phyloP scores from a whole-genome alignment of 176 grass and related monocot species.

The Alopecurus myosuroides region DNA sequence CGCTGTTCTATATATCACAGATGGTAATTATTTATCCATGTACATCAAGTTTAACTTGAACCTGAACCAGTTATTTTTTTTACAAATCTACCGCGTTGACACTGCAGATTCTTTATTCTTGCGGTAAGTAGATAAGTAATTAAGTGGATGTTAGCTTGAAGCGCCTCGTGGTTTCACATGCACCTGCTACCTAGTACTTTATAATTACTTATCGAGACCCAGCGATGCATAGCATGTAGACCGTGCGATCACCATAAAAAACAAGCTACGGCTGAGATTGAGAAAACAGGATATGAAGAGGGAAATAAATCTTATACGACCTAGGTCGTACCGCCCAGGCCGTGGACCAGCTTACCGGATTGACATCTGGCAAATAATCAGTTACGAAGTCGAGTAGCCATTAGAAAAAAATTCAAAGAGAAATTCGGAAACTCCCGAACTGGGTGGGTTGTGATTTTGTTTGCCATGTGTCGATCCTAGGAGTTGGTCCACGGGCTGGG shows the following conservation, averaged over 20 bases:
- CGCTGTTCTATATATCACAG: background rate
- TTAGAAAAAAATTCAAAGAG: too few relatives aligned
- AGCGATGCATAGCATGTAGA: background rate
- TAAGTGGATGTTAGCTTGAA: background rate
- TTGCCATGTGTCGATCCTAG: too few relatives aligned
- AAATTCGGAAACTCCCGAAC: too few relatives aligned
- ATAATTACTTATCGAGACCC: background rate
- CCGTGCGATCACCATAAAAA: background rate
- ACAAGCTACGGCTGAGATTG: background rate
- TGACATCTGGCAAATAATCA: too few relatives aligned
- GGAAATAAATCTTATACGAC: too few relatives aligned
- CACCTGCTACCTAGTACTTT: background rate
- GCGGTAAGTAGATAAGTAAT: background rate
- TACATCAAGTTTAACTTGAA: too few relatives aligned
- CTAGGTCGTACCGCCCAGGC: too few relatives aligned
- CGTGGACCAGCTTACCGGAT: too few relatives aligned
- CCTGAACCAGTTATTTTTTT: too few relatives aligned
- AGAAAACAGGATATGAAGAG: background rate
- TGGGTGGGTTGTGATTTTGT: too few relatives aligned
- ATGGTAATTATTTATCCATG: constrained; percentile 6
- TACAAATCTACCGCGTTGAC: background rate
- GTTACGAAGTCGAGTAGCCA: too few relatives aligned
- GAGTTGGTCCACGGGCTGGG: too few relatives aligned
- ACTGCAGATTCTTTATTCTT: background rate
- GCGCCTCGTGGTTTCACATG: constrained; percentile 25